A percentile compares a stretch with the other conserved stretches of the same genome.
These are phyloP conservation scores for Wickerhamomyces bovis DNA, from an alignment of 805 yeast species.

Conservation along the genomic window DNA sequence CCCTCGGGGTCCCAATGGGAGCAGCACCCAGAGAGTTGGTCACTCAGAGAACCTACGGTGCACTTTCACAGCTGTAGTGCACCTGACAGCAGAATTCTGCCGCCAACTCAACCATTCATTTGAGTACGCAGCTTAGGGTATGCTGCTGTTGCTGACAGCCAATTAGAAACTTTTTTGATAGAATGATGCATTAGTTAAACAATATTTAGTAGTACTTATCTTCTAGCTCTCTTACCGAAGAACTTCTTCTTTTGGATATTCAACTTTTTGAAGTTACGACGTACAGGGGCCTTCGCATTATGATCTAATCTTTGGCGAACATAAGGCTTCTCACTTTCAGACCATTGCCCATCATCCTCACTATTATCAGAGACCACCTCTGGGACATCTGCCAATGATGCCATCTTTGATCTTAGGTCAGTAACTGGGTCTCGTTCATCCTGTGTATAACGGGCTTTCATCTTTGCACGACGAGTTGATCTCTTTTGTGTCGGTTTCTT, in stretches of 20 bases:
- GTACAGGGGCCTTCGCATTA: conserved; percentile 19
- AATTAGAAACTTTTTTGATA: conserved; percentile 20
- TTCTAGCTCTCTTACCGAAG: conserved; percentile 33
- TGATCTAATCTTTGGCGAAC: conserved; percentile 18
- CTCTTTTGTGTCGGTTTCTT: conserved; percentile 32
- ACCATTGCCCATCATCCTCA: conserved; percentile 19
- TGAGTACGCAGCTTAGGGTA: no score
- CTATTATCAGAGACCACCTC: conserved; percentile 17
- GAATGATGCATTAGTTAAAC: not conserved
- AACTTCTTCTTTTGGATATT: conserved; percentile 42
- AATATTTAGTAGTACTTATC: conserved; percentile 5
- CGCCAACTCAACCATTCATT: no score
- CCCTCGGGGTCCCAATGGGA: no score
- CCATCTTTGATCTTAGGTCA: conserved; percentile 20
- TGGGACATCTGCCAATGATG: conserved; percentile 2
- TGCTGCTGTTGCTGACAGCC: conserved; percentile 77
- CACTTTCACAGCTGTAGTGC: not conserved
- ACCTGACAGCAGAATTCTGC: no score
- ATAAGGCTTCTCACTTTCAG: conserved; percentile 16
- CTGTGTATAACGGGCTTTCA: conserved; percentile 22
- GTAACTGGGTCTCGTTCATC: conserved; percentile 27
- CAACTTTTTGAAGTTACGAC: conserved; percentile 43
- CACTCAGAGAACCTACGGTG: no score
- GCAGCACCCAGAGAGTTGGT: no score
- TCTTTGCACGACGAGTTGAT: conserved; percentile 24